Conservation (phyloP, 1,139 yeast genomes). For the Kluyveromyces marxianus region DNA sequence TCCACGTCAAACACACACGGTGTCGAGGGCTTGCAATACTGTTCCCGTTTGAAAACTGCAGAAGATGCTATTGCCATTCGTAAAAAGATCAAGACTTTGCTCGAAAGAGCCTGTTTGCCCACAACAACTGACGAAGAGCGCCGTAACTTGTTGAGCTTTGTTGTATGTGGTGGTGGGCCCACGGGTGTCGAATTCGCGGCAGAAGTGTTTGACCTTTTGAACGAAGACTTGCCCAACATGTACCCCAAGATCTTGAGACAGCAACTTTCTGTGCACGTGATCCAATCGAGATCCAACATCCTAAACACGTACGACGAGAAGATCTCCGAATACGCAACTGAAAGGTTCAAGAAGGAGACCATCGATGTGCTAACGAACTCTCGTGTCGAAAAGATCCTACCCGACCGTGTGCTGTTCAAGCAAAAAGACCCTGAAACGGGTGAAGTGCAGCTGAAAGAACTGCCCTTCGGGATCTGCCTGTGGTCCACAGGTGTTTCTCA, state of each 20-base stretch:
- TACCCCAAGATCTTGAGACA: constrained; percentile 53
- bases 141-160: constrained; percentile 49
- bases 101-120: constrained; percentile 55
- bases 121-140: constrained; percentile 54
- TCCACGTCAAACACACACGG: constrained; percentile 60
- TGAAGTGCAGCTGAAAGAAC: constrained; percentile 36
- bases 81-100: constrained; percentile 43
- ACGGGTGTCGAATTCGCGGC: constrained; percentile 68
- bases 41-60: constrained; percentile 55
- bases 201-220: constrained; percentile 50
- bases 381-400: constrained; percentile 47
- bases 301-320: constrained; percentile 56
- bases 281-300: constrained; percentile 57
- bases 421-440: constrained; percentile 39
- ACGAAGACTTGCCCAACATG: constrained; percentile 47
- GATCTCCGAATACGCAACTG: constrained; percentile 54
- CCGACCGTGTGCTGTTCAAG: constrained; percentile 46
- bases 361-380: constrained; percentile 54
- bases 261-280: constrained; percentile 53
- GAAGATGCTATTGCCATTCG: constrained; percentile 54
- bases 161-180: constrained; percentile 66
- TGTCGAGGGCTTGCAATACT: constrained; percentile 52
- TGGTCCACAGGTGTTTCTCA: constrained; percentile 68
- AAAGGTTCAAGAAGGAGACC: constrained; percentile 48
- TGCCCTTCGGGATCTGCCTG: constrained; percentile 54